phyloP scores from a whole-genome alignment of 257 asterid species.

The Agastache rugosa region DNA sequence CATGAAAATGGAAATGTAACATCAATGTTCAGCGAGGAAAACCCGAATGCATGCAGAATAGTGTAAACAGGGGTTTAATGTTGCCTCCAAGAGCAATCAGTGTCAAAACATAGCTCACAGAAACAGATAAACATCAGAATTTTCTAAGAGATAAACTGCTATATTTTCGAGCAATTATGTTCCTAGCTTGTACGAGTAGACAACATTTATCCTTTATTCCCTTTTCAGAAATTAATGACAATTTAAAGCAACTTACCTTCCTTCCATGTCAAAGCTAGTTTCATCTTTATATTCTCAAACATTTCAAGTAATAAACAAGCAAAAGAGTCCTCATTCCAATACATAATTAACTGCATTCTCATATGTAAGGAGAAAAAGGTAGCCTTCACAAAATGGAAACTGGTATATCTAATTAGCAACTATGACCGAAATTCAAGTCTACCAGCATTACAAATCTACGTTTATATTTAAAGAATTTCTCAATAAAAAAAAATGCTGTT shows the following conservation, averaged over 20 bases:
- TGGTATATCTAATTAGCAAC: slow-evolving; percentile 4
- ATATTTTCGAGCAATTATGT: slow-evolving; percentile 45
- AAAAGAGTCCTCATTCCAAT: not conserved
- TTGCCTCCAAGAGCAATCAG: too few relatives aligned
- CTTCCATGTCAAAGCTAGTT: not conserved
- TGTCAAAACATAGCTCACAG: slow-evolving; percentile 28
- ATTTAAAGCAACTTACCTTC: not conserved
- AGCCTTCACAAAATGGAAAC: not conserved
- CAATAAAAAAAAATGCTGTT: slow-evolving; percentile 5
- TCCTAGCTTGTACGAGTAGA: slow-evolving; percentile 55
- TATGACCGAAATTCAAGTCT: not conserved
- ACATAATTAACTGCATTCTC: not conserved
- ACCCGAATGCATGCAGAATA: slow-evolving; percentile 82
- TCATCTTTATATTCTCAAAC: not conserved
- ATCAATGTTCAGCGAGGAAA: slow-evolving; percentile 88
- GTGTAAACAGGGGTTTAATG: slow-evolving; percentile 38
- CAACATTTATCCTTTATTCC: slow-evolving; percentile 49
- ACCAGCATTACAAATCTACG: slow-evolving; percentile 25
- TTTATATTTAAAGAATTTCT: not conserved
- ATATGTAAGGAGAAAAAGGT: not conserved
- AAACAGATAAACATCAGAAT: slow-evolving; percentile 30
- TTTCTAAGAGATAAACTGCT: slow-evolving; percentile 41
- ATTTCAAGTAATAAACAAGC: not conserved
- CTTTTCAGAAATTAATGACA: slow-evolving; percentile 28
- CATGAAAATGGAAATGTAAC: slow-evolving; percentile 43